phyloP scores from a whole-genome alignment of 73 alveolate genomes.

The Paramecium bursaria region DNA sequence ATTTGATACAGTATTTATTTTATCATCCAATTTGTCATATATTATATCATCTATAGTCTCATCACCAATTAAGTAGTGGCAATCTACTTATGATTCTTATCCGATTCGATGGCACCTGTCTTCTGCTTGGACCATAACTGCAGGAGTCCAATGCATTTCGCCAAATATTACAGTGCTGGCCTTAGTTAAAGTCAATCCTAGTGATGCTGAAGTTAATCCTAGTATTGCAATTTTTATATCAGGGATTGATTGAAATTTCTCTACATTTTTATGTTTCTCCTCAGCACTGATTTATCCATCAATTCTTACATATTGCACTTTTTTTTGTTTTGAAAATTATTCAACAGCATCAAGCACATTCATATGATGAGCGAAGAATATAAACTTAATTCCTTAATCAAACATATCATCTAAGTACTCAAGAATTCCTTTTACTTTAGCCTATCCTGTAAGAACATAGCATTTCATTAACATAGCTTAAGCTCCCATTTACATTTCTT shows the following conservation, averaged over 20 bases:
- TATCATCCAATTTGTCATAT: constrained; percentile 82
- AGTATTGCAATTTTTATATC: constrained; percentile 90
- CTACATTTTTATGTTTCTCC: constrained; percentile 85
- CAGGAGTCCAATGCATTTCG: constrained; percentile 94
- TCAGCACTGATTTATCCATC: constrained; percentile 92
- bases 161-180: constrained; percentile 98
- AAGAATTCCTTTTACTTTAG: constrained; percentile 85
- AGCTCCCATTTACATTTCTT: constrained; percentile 52
- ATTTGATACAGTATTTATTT: constrained; percentile 86
- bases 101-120: constrained; percentile 99
- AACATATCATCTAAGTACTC: constrained; percentile 87
- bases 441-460: constrained; percentile 87
- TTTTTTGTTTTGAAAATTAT: constrained; percentile 81
- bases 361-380: constrained; percentile 93
- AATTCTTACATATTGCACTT: constrained; percentile 87
- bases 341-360: constrained; percentile 92
- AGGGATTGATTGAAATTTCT: constrained; percentile 86
- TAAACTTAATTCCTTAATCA: constrained; percentile 88
- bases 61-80: constrained; percentile 94
- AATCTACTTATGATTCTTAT: constrained; percentile 90
- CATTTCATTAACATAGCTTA: constrained; percentile 73
- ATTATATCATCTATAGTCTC: constrained; percentile 94
- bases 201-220: constrained; percentile 90
- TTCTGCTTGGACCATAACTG: constrained; percentile 97
- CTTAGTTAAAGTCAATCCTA: constrained; percentile 97